Percentiles rank a stretch among this genome's conserved stretches.
These are phyloP conservation scores for Coemansia sp. DNA, from an alignment of 192 early-diverging fungal genomes.

Conservation along the genomic window DNA sequence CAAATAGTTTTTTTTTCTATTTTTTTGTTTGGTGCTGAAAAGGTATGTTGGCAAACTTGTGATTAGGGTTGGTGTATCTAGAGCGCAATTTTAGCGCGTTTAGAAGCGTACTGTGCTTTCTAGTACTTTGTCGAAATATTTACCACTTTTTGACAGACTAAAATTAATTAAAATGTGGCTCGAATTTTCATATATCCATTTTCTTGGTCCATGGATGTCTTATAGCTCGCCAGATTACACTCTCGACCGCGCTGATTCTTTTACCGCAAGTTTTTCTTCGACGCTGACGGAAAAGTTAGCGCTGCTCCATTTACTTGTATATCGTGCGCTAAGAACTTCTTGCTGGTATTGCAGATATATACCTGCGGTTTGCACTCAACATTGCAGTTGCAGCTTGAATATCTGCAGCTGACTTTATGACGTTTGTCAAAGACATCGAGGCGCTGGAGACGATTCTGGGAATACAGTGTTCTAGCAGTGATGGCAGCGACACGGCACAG, in stretches of 20 bases:
- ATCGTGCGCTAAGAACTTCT: background rate
- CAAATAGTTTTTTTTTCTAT: background rate
- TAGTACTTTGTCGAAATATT: background rate
- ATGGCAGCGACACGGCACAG: background rate
- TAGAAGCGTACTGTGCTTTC: background rate
- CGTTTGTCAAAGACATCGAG: slow-evolving; percentile 9
- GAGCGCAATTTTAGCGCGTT: too few species aligned
- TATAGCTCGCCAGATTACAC: background rate
- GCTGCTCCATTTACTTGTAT: background rate
- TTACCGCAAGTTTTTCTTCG: background rate
- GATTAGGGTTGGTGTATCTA: too few species aligned
- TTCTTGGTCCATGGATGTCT: slow-evolving; percentile 4
- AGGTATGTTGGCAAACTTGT: background rate
- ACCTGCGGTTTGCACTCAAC: background rate
- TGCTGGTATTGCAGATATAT: background rate
- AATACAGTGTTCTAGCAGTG: background rate
- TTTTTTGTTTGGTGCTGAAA: background rate
- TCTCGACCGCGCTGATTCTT: background rate
- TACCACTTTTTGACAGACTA: background rate
- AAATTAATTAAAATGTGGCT: slow-evolving; percentile 3
- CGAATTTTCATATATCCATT: slow-evolving; percentile 5
- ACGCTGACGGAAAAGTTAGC: background rate
- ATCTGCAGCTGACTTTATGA: background rate
- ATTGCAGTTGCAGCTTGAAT: background rate
- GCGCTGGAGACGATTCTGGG: slow-evolving; percentile 10